Percentiles rank a stretch among this genome's conserved stretches.
Evolutionary conservation across 352 stramenopile species (phyloP).

Genomic region (Pythium angustatum): DNA sequence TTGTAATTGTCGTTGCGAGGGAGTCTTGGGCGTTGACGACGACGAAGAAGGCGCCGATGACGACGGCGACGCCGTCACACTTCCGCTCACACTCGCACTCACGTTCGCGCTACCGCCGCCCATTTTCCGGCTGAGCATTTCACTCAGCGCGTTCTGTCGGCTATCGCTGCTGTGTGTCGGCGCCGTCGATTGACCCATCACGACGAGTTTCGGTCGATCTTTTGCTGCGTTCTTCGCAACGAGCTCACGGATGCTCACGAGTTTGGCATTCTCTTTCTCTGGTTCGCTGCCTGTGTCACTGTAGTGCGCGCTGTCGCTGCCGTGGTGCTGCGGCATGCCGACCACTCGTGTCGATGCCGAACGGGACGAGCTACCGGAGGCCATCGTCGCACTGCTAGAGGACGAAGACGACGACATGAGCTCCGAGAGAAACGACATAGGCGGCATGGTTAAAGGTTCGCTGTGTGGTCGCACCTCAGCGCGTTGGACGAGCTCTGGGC

Average conservation of each 20-base stretch:
- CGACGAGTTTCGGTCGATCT: conserved; percentile 30
- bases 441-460: conserved; percentile 39
- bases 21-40: conserved; percentile 14
- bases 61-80: conserved; percentile 10
- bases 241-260: conserved; percentile 61
- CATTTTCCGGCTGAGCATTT: conserved; percentile 23
- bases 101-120: neutral
- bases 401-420: conserved; percentile 44
- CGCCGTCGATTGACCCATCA: conserved; percentile 27
- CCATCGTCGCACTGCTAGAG: conserved; percentile 2
- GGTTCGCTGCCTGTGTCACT: conserved; percentile 13
- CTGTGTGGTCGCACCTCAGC: conserved; percentile 15
- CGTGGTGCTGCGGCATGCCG: conserved; percentile 49
- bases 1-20: conserved; percentile 12
- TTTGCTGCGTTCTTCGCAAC: conserved; percentile 35
- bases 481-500: neutral
- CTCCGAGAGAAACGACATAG: conserved; percentile 61
- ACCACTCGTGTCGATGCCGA: conserved; percentile 35
- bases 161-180: conserved; percentile 21
- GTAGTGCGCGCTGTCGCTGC: conserved; percentile 27
- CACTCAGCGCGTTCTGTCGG: conserved; percentile 10
- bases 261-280: conserved; percentile 46
- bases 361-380: neutral
- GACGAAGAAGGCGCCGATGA: conserved; percentile 21
- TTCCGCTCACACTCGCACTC: neutral